Conservation (phyloP, 176 grass and related monocot genomes). For the Poa pratensis region DNA sequence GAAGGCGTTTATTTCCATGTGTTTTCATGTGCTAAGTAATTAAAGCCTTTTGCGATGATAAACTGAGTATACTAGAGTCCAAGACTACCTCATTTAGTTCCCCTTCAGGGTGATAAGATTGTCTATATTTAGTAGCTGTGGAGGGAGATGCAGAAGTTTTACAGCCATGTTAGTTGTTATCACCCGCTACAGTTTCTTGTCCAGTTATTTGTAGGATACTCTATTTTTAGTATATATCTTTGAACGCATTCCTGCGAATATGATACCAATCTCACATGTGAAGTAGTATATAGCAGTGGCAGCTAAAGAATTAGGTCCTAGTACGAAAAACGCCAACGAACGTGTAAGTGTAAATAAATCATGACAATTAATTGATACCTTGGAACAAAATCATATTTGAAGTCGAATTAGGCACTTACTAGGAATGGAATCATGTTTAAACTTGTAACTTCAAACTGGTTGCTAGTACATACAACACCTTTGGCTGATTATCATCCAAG, state of each 20-base stretch:
- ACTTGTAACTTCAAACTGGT: background rate
- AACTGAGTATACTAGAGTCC: background rate
- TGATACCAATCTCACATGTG: background rate
- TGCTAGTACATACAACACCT: background rate
- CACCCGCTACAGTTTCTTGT: background rate
- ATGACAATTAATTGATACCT: background rate
- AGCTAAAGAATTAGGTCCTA: slow-evolving; percentile 5
- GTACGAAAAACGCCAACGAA: background rate
- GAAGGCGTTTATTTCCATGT: background rate
- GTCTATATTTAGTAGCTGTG: background rate
- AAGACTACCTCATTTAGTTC: background rate
- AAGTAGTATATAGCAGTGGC: background rate
- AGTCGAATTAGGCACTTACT: background rate
- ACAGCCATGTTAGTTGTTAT: background rate
- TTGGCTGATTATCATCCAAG: background rate
- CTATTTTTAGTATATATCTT: background rate
- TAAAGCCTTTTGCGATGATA: background rate
- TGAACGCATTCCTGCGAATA: background rate
- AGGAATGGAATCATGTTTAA: background rate
- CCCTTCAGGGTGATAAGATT: background rate
- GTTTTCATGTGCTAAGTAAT: background rate
- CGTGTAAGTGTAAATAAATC: slow-evolving; percentile 1
- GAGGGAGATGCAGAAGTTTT: background rate
- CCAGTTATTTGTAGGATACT: background rate
- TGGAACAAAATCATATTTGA: background rate